Base-by-base conservation (phyloP, 805 yeast genomes). In the Pichia thaimueangensis region DNA sequence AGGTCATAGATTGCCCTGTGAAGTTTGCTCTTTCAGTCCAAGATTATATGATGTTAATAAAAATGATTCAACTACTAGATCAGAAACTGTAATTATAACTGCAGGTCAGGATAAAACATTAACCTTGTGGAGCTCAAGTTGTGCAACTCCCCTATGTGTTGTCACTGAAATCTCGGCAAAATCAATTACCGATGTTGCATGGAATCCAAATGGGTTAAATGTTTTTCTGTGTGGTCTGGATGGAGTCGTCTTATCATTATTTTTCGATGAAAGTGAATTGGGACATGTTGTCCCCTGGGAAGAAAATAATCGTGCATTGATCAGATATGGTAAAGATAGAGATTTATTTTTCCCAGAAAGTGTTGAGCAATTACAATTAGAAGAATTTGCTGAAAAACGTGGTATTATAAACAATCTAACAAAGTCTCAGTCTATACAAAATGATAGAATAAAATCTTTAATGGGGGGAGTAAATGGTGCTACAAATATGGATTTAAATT, bases 21-120 rank as follows among this genome's bases (percentile, higher is more conserved):
- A 85, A 57, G 93, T 84, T 12, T 82, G 82, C 37, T 64, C 78
- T 1, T 85, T 85, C 53, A 80, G 84, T 17, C 93, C 95, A 1
- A 65, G 85, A 41, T 54, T 84, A 23, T 85, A 76, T 52, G 74
- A 73, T 35, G 33, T 35, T 3, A 31, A 43, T 40, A 53, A 15
- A 42, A 35, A 16, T 16, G 35, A 35, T 34, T 20, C 25, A 20
- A 25, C 39, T 11, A 7, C 31, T 3, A 32, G 30, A 27, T 55
- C 49, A 23, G 53, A 49, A 25, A 82, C 96, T 0, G 75, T 91
- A 0, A 69, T 91, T n/a, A 96, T 97, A 2, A 84, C 96, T 23
- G 96, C 91, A 12, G 97, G 97, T 10, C 97, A 91, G 62, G 98
- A 91, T 62, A 80, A 86, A 54, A 75, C 88, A 1, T 62, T 93